Evolutionary conservation across 352 stramenopile species (phyloP), one percentile per base, ranked within the genome.

Genomic region (Phytophthora boehmeriae): DNA sequence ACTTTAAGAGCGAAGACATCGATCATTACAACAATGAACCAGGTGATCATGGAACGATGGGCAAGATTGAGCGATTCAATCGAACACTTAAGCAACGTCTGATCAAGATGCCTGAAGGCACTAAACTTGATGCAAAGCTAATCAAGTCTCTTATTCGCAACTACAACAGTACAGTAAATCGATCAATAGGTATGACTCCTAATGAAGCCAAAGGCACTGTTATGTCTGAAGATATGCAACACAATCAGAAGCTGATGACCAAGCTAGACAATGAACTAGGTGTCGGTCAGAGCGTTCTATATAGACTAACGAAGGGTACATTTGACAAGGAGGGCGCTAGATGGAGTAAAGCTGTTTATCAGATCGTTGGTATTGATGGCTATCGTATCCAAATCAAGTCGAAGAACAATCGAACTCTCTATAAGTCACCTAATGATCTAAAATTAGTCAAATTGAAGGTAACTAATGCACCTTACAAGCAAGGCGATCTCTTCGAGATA

Each of bases 31-130:
- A 67, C 38, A 60, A 59, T 13, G 49, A 67, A 25, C 9, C 43
- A 34, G 25, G 25, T 3, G 25, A 30, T 6, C 25, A 30, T 30
- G 25, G 25, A 6, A 30, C 25, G 3, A 56, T 68, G 53, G 51
- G 59, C 2, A 63, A 63, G 14, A 68, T 68, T 14, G 59, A 68
- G 34, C 51, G 59, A 20, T 67, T 67, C 51, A 67, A 62, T 51
- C 42, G 59, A 14, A 68, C 59, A 0, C 19, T 68, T 10, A 68
- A 62, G 34, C 51, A 62, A 14, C 39, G 51, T 30, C 35, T 68
- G 6, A 63, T 42, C n/a, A 60, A 57, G 14, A 57, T n/a, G n/a
- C n/a, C n/a, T 54, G 9, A 17, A 56, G 22, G 36, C 17, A 19
- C 17, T 28, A 28, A 60, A 39, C 34, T 63, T n/a, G 22, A 30